Evolutionary conservation across 2,329 filamentous ascomycete species (phyloP).

Genomic region (Aspergillus niger): DNA sequence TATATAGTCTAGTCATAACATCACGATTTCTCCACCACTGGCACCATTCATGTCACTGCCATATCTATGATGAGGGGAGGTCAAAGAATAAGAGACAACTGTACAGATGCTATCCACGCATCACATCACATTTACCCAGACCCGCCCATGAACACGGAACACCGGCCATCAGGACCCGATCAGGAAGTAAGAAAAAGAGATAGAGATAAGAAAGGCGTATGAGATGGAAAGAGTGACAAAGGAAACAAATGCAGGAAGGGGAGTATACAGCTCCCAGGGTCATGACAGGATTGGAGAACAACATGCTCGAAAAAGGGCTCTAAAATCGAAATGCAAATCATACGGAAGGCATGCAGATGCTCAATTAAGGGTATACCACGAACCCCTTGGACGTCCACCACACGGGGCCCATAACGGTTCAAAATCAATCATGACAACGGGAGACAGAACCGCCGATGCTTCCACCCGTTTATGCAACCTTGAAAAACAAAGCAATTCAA

Average conservation of each 20-base stretch:
- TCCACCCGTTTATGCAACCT: constrained; percentile 30
- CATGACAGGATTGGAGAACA: constrained; percentile 8
- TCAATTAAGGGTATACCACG: constrained; percentile 33
- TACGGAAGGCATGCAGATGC: constrained; percentile 33
- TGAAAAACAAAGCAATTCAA: constrained; percentile 21
- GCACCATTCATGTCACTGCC: not conserved
- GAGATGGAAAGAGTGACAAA: constrained; percentile 1
- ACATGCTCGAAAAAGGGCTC: constrained; percentile 5
- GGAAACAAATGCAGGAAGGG: constrained; percentile 9
- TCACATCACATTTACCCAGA: not conserved
- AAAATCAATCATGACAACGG: constrained; percentile 28
- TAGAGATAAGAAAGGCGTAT: not conserved
- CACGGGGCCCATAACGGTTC: constrained; percentile 20
- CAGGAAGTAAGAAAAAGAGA: constrained; percentile 14
- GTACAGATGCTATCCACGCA: constrained; percentile 18
- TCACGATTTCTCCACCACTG: constrained; percentile 10
- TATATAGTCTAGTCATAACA: constrained; percentile 21
- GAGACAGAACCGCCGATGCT: constrained; percentile 25
- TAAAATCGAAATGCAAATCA: constrained; percentile 19
- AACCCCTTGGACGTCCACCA: constrained; percentile 23
- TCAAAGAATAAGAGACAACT: constrained; percentile 16
- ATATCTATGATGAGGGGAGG: constrained; percentile 1
- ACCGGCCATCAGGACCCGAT: not conserved
- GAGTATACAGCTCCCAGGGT: constrained; percentile 6
- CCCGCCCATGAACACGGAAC: not conserved